Evolutionary conservation across 768 basidiomycete species (phyloP).

Genomic region (Amanita brunnescens): DNA sequence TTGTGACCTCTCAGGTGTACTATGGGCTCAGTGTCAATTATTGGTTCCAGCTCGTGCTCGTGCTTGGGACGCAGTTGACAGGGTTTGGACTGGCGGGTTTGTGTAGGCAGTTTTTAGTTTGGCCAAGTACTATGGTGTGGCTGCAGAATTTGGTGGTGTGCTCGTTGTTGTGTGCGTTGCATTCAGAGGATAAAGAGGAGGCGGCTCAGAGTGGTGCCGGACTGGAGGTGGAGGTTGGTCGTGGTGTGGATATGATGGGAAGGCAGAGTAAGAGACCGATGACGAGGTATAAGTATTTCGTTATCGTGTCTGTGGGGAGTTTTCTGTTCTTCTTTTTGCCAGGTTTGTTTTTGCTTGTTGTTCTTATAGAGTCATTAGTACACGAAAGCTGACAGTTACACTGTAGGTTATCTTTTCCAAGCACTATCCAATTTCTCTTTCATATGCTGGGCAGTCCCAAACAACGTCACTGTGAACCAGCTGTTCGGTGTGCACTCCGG

Average conservation of each 20-base stretch:
- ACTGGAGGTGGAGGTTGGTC: constrained; percentile 37
- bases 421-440: constrained; percentile 85
- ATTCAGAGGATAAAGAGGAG: constrained; percentile 81
- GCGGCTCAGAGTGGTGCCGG: too few species aligned
- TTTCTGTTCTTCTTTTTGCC: constrained; percentile 91
- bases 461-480: constrained; percentile 81
- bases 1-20: constrained; percentile 75
- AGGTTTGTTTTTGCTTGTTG: constrained; percentile 33
- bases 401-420: constrained; percentile 77
- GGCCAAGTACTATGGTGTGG: constrained; percentile 99
- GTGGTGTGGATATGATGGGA: constrained; percentile 20
- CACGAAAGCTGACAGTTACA: constrained; percentile 26
- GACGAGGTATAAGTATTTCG: constrained; percentile 75
- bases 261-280: constrained; percentile 23
- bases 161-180: constrained; percentile 92
- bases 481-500: constrained; percentile 81
- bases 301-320: constrained; percentile 50
- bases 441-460: constrained; percentile 85
- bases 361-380: too few species aligned
- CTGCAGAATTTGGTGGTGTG: constrained; percentile 91
- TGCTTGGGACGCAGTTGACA: constrained; percentile 87
- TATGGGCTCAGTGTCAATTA: constrained; percentile 66
- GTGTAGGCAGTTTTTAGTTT: constrained; percentile 84
- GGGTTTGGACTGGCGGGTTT: constrained; percentile 92
- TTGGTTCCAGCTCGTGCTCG: constrained; percentile 75